Conservation (phyloP, 352 stramenopile genomes). For the Globisporangium viniferum region DNA sequence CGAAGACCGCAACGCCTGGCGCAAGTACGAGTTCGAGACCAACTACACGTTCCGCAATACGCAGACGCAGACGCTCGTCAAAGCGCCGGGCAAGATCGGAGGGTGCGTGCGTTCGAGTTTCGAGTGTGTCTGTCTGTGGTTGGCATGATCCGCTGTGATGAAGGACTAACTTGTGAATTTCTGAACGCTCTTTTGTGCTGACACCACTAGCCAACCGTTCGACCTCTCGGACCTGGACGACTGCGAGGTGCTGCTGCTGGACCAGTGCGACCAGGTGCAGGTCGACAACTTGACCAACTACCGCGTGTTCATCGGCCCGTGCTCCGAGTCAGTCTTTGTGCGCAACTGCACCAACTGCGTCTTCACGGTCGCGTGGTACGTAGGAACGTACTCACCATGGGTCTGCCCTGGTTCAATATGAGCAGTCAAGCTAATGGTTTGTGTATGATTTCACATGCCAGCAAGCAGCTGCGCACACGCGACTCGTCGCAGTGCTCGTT, state of each 20-base stretch:
- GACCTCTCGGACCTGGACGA: constrained; percentile 79
- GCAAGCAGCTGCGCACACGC: constrained; percentile 88
- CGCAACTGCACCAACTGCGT: constrained; percentile 88
- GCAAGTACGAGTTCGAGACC: constrained; percentile 90
- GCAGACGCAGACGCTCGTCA: constrained; percentile 69
- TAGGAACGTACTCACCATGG: background rate
- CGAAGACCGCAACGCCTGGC: constrained; percentile 73
- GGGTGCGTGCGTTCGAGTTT: no score
- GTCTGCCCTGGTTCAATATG: no score
- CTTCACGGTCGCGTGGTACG: constrained; percentile 86
- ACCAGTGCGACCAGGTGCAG: constrained; percentile 89
- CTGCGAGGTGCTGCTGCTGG: constrained; percentile 82
- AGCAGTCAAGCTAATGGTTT: background rate
- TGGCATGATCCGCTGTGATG: no score
- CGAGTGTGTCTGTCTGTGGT: background rate
- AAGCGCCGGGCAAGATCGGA: constrained; percentile 74
- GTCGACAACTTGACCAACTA: constrained; percentile 88
- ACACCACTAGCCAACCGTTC: constrained; percentile 62
- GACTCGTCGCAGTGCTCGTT: constrained; percentile 83
- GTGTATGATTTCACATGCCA: constrained; percentile 14
- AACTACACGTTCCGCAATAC: constrained; percentile 92
- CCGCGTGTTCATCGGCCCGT: constrained; percentile 77
- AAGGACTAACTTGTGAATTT: no score
- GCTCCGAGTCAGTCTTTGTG: constrained; percentile 88
- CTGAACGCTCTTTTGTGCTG: no score